phyloP scores from a whole-genome alignment of 1,139 yeast species.

The Blastobotrys aristatus region DNA sequence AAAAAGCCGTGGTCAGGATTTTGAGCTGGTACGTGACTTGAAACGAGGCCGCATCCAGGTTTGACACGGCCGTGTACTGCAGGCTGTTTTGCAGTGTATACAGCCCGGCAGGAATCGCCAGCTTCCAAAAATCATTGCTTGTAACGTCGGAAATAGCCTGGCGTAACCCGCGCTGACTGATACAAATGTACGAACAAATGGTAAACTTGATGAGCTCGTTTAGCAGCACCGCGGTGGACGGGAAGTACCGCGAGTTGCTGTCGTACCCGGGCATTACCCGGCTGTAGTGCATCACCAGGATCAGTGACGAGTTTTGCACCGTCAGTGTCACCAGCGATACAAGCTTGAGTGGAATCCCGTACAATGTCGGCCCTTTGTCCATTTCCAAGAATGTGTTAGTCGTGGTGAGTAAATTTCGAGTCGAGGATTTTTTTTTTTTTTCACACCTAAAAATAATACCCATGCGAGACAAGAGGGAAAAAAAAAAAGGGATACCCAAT shows the following conservation, averaged over 20 bases:
- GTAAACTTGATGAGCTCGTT: conserved; percentile 34
- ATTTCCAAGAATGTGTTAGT: background rate
- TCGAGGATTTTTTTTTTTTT: too few relatives aligned
- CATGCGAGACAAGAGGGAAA: too few relatives aligned
- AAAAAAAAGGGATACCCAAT: too few relatives aligned
- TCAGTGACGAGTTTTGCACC: conserved; percentile 36
- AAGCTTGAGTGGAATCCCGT: conserved; percentile 4
- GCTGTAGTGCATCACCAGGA: conserved; percentile 38
- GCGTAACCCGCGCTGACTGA: conserved; percentile 22
- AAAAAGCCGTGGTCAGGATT: conserved; percentile 37
- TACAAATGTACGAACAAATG: conserved; percentile 25
- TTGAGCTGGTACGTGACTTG: conserved; percentile 38
- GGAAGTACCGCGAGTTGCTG: conserved; percentile 27
- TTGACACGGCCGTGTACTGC: conserved; percentile 37
- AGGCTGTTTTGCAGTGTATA: conserved; percentile 36
- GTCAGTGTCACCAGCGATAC: conserved; percentile 22
- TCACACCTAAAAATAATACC: background rate
- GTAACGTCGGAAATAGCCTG: conserved; percentile 27
- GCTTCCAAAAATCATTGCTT: conserved; percentile 34
- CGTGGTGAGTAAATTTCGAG: background rate
- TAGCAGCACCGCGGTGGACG: conserved; percentile 38
- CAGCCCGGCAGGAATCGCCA: conserved; percentile 35
- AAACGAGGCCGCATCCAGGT: conserved; percentile 37
- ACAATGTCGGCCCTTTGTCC: background rate
- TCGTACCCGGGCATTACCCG: conserved; percentile 35